A percentile compares a stretch with the other conserved stretches of the same genome.
Conservation (phyloP, 2,329 filamentous ascomycete genomes). For the Colletotrichum phormii region DNA sequence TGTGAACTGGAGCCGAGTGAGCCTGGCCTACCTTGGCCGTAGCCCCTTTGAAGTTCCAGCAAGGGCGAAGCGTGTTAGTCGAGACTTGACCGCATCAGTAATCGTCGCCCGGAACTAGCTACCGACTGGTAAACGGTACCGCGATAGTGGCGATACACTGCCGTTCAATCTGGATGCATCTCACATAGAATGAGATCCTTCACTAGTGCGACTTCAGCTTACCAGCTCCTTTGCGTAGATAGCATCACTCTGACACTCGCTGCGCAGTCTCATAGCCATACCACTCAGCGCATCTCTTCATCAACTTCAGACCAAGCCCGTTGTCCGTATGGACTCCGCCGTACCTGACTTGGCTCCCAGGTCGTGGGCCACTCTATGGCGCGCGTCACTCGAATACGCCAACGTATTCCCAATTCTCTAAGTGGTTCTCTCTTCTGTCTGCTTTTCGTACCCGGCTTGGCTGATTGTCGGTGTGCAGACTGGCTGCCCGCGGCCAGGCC, state of each 20-base stretch:
- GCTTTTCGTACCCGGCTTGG: not conserved
- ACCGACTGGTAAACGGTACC: not conserved
- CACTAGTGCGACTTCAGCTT: not conserved
- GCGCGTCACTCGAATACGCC: slow-evolving; percentile 6
- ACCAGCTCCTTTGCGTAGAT: not conserved
- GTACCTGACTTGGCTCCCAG: slow-evolving; percentile 16
- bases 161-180: not conserved
- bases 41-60: not conserved
- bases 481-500: not conserved
- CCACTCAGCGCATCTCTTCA: slow-evolving; percentile 7
- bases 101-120: not conserved
- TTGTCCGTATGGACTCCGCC: slow-evolving; percentile 12
- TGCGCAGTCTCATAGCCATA: not conserved
- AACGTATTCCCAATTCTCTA: not conserved
- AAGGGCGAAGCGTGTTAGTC: not conserved
- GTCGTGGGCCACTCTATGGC: not conserved
- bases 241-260: not conserved
- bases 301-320: slow-evolving; percentile 20
- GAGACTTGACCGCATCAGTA: not conserved
- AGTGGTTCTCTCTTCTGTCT: not conserved
- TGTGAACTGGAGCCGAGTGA: not conserved
- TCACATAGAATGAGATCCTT: slow-evolving; percentile 11
- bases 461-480: not conserved
- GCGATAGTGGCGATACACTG: not conserved
- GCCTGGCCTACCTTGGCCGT: not conserved